Percentiles rank a stretch among this genome's conserved stretches.
These are phyloP conservation scores for Cercospora zeina DNA, from an alignment of 2,329 filamentous ascomycete genomes.

Conservation along the genomic window DNA sequence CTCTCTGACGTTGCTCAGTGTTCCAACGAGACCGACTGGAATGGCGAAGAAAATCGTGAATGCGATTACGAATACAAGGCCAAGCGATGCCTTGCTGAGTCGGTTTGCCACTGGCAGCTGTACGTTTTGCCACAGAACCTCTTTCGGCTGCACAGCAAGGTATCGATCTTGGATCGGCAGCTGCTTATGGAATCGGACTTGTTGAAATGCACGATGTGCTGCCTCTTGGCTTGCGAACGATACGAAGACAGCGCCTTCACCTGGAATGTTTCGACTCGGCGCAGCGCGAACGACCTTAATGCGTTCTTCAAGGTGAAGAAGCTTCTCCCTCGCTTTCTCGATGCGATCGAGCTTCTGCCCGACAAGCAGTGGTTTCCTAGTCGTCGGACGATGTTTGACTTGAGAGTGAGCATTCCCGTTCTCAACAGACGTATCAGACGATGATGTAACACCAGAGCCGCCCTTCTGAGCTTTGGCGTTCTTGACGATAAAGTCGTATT, in stretches of 20 bases:
- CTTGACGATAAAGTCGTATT: constrained; percentile 47
- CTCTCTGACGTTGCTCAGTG: constrained; percentile 40
- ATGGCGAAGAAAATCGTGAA: constrained; percentile 44
- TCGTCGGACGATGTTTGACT: constrained; percentile 59
- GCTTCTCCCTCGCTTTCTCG: constrained; percentile 74
- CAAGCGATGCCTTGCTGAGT: constrained; percentile 37
- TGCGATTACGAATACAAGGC: constrained; percentile 37
- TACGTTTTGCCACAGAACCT: constrained; percentile 52
- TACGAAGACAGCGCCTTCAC: constrained; percentile 76
- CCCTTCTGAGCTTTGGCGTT: constrained; percentile 34
- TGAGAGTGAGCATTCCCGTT: constrained; percentile 31
- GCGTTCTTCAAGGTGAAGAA: constrained; percentile 70
- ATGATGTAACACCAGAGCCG: not conserved
- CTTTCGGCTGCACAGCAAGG: constrained; percentile 48
- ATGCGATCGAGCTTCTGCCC: constrained; percentile 91
- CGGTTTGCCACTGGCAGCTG: constrained; percentile 39
- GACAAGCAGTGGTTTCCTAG: constrained; percentile 67
- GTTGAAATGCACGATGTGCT: constrained; percentile 80
- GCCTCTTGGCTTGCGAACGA: constrained; percentile 80
- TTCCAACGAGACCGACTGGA: constrained; percentile 39
- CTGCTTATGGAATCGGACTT: constrained; percentile 37
- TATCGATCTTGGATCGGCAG: constrained; percentile 45
- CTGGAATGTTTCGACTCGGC: constrained; percentile 56
- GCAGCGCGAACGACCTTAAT: constrained; percentile 63
- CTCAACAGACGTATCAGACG: constrained; percentile 10